phyloP scores from a whole-genome alignment of 2,329 filamentous ascomycete species.

The Alternaria infectoria region DNA sequence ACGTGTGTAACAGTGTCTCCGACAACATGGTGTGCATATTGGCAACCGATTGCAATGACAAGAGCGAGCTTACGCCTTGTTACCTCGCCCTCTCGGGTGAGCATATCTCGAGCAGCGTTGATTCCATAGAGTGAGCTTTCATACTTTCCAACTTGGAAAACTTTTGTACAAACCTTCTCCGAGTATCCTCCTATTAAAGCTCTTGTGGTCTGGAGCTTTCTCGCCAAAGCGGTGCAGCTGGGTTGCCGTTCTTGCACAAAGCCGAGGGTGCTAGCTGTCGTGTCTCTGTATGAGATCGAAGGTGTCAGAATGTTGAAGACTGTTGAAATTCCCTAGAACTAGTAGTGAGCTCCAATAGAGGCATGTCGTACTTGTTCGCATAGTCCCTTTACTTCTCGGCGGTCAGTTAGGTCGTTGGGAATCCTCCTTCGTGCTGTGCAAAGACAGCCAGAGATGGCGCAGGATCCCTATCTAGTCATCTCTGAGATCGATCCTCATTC shows the following conservation, averaged over 20 bases:
- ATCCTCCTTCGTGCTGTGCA: background rate
- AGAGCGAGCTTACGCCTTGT: background rate
- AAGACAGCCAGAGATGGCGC: background rate
- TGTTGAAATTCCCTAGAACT: background rate
- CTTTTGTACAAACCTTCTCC: background rate
- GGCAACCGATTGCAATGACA: background rate
- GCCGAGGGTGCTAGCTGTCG: background rate
- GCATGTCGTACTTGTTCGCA: background rate
- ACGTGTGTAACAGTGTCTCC: background rate
- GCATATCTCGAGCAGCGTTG: background rate
- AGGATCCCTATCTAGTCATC: background rate
- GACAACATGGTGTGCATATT: background rate
- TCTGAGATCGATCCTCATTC: background rate
- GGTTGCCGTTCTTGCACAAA: background rate
- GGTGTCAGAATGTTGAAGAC: background rate
- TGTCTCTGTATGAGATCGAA: background rate
- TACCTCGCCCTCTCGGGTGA: background rate
- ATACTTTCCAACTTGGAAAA: background rate
- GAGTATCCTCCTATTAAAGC: background rate
- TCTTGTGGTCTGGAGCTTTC: background rate
- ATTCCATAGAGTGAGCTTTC: background rate
- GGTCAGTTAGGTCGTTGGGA: background rate
- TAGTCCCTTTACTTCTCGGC: background rate
- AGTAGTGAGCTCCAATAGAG: background rate
- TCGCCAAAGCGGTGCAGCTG: background rate